Evolutionary conservation across 495 filamentous ascomycete species (phyloP), one percentile per base, ranked within the genome.

Genomic region (Lophium mytilinum): DNA sequence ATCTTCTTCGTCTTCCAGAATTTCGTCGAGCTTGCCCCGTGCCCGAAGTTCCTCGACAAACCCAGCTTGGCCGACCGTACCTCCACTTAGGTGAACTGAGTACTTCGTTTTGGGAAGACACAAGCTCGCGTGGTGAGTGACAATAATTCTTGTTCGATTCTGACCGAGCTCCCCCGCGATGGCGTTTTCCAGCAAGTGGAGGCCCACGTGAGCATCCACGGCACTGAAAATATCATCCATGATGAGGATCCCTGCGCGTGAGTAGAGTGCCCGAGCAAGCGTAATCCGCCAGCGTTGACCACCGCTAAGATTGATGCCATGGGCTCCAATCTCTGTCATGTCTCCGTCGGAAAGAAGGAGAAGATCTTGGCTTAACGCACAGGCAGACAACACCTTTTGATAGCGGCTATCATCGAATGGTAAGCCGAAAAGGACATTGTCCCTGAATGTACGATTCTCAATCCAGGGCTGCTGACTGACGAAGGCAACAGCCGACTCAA

Each of bases 151-250:
- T 3, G 89, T 94, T 40, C 89, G 75, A 0, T 82, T 84, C n/a
- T 73, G 55, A 41, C 81, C 81, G 10, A 93, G 69, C 34, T 83
- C 77, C 0, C 89, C 89, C 15, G 78, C 84, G 8, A 94, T 70
- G 50, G 86, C 85, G 30, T 87, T 73, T 53, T 92, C 84, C 56
- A 85, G 89, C 47, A 92, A 81, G 63, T 88, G 84, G 18, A 81
- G 78, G 12, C 89, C 89, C 47, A 89, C 87, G 66, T 92, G 87
- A 11, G 86, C 72, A 65, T 83, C 78, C 1, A 82, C 64, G 0
- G 86, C 86, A 15, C 80, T 83, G 11, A 94, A 94, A 39, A 94
- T 91, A 64, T 94, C 89, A 64, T 94, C 89, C 49, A 94, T 71
- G 19, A 94, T 73, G 0, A 94, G 76, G 53, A 90, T 85, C 0